These are phyloP conservation scores for Ustilago trichophora DNA, from an alignment of 1,284 basidiomycete genomes.

Conservation along the genomic window DNA sequence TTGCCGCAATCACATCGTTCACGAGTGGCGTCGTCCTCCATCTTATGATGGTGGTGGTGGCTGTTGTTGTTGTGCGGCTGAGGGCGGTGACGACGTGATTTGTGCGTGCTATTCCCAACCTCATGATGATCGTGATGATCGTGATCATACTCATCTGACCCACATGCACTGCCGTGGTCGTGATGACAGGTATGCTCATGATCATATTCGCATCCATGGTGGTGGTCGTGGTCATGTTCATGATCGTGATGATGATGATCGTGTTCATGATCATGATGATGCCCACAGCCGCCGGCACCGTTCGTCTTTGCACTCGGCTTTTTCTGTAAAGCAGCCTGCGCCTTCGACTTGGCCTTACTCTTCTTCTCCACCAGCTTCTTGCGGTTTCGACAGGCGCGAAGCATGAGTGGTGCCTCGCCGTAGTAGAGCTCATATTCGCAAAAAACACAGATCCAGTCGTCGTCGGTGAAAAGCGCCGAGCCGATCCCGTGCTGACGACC, in stretches of 20 bases:
- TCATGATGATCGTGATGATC: conserved; percentile 10
- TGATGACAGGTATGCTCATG: conserved; percentile 13
- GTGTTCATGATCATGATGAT: conserved; percentile 19
- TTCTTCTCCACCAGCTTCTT: conserved; percentile 63
- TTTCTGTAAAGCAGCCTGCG: conserved; percentile 29
- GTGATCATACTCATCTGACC: background rate
- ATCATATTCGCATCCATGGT: conserved; percentile 13
- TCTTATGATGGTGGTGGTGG: too few species aligned
- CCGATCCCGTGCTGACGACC: conserved; percentile 10
- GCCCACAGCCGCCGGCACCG: background rate
- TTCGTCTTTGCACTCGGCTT: background rate
- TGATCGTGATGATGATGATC: too few species aligned
- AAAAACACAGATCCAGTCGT: conserved; percentile 66
- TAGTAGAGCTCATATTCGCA: conserved; percentile 68
- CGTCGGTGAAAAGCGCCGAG: conserved; percentile 39
- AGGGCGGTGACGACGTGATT: background rate
- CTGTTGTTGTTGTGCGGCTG: too few species aligned
- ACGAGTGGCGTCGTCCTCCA: conserved; percentile 1
- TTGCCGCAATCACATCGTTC: conserved; percentile 46
- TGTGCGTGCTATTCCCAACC: background rate
- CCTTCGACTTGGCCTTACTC: conserved; percentile 57
- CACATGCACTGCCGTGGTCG: conserved; percentile 12
- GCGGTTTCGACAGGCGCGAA: conserved; percentile 57
- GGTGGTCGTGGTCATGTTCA: conserved; percentile 10
- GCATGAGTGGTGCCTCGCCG: conserved; percentile 60